Base-by-base conservation (phyloP, 768 basidiomycete genomes). In the Lanmaoa pseudosensibilis region DNA sequence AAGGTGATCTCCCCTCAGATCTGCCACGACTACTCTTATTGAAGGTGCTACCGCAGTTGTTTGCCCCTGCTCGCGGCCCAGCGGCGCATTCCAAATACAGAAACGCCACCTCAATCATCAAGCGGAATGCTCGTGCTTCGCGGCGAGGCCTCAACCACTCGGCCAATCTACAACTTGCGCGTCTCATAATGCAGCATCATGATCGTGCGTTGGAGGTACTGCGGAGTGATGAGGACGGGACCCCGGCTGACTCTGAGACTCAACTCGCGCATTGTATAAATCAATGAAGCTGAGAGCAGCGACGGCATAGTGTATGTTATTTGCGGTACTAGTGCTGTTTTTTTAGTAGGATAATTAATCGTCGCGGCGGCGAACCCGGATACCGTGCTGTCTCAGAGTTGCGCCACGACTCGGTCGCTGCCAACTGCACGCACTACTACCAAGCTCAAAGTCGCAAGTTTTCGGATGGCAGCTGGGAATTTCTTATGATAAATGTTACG, bases 61-160 rank as follows among this genome's bases (percentile, higher is more conserved):
- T 91, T 69, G 82, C 84, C 2, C 87, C 88, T 15, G 73, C 79
- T 8, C 69, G 71, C 10, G 74, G 74, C 5, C 56, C 66, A 1
- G 83, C 83, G 61, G 44, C 52, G 27, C 87, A 83, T 63, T 89
- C 88, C 47, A 81, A 77, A 57, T 77, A 81, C 54, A 64, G 68
- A 23, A 76, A 82, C 55, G 81, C 82, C 2, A 73, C 80, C 6
- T 65, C 72, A 21, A 90, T 91, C 54, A 76, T 88, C 34, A 68
- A 76, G 52, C 73, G 70, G n/a, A 91, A 92, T 67, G 65, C 66
- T 15, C 76, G 77, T 40, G 66, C 70, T 37, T 63, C 75, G 54
- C 65, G 62, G 37, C 55, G 60, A 40, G 55, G 65, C 9, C 5
- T 54, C 33, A 62, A 65, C 48, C 67, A 56, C 40, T 54, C 58